Conservation (phyloP, 2,329 filamentous ascomycete genomes). For the Helminthosporium solani region DNA sequence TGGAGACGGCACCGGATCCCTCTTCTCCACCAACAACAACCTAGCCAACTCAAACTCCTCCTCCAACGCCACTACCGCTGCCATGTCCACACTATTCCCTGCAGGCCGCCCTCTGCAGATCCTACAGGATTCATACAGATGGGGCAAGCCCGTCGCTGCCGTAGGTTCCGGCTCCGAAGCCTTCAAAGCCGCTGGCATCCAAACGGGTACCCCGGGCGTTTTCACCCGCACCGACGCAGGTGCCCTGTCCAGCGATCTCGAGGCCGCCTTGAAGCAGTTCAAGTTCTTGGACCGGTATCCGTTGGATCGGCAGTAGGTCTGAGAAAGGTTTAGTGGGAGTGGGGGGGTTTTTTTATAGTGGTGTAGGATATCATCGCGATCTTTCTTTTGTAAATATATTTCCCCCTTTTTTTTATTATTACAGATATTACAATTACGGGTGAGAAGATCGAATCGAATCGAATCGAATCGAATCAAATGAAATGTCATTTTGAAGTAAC, state of each 20-base stretch:
- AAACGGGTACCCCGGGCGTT: constrained; percentile 42
- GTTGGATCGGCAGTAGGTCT: constrained; percentile 52
- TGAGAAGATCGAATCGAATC: too few relatives aligned
- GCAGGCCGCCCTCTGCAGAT: constrained; percentile 64
- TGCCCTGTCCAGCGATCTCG: constrained; percentile 22
- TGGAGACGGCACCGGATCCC: constrained; percentile 52
- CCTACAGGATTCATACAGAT: constrained; percentile 62
- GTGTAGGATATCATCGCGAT: too few relatives aligned
- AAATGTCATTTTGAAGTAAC: too few relatives aligned
- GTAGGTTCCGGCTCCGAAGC: constrained; percentile 51
- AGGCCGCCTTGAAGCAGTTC: constrained; percentile 62
- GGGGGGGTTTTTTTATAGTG: too few relatives aligned
- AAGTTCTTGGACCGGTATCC: constrained; percentile 67
- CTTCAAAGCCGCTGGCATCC: constrained; percentile 50
- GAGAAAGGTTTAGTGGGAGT: too few relatives aligned
- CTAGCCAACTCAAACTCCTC: constrained; percentile 30
- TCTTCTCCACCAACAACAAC: constrained; percentile 52
- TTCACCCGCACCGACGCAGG: constrained; percentile 16
- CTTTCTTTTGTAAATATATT: too few relatives aligned
- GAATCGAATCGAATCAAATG: too few relatives aligned
- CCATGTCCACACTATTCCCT: constrained; percentile 60
- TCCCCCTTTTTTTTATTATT: too few relatives aligned
- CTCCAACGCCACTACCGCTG: constrained; percentile 5
- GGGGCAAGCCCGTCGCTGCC: constrained; percentile 68
- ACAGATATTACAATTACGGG: too few relatives aligned